These are phyloP conservation scores for Collybia mongolica DNA, from an alignment of 768 basidiomycete species.

Conservation along the genomic window DNA sequence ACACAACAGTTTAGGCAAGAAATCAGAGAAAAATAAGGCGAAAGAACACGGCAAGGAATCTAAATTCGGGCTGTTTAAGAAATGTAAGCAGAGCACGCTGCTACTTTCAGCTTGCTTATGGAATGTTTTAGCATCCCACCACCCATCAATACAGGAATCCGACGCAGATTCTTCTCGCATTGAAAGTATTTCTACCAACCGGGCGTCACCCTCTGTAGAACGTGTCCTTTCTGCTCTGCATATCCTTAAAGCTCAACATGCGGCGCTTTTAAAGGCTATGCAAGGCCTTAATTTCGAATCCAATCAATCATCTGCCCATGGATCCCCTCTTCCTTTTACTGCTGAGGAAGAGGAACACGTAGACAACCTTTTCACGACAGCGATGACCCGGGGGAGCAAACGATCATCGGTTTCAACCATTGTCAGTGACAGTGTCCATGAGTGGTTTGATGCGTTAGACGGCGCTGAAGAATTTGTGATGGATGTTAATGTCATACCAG, in stretches of 20 bases:
- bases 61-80: slow-evolving; percentile 63
- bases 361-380: slow-evolving; percentile 15
- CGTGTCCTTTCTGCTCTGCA: slow-evolving; percentile 48
- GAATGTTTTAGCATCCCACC: slow-evolving; percentile 19
- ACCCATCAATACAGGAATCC: slow-evolving; percentile 19
- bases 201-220: slow-evolving; percentile 28
- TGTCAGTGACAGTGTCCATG: slow-evolving; percentile 47
- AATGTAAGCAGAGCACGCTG: slow-evolving; percentile 34
- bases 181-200: slow-evolving; percentile 9
- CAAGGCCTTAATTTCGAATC: slow-evolving; percentile 28
- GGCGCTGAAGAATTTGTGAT: slow-evolving; percentile 73
- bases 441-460: slow-evolving; percentile 81
- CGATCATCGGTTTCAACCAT: slow-evolving; percentile 49
- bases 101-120: slow-evolving; percentile 2
- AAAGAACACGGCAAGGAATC: slow-evolving; percentile 37
- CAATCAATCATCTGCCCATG: slow-evolving; percentile 21
- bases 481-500: slow-evolving; percentile 39
- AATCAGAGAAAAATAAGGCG: slow-evolving; percentile 48
- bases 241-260: slow-evolving; percentile 60
- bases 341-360: slow-evolving; percentile 46
- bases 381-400: slow-evolving; percentile 33
- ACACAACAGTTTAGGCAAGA: slow-evolving; percentile 39
- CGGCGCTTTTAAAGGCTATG: slow-evolving; percentile 44
- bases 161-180: slow-evolving; percentile 2
- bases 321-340: slow-evolving; percentile 42